Conservation (phyloP, 371 early-diverging fungal genomes). For the Rhizopus delemar region DNA sequence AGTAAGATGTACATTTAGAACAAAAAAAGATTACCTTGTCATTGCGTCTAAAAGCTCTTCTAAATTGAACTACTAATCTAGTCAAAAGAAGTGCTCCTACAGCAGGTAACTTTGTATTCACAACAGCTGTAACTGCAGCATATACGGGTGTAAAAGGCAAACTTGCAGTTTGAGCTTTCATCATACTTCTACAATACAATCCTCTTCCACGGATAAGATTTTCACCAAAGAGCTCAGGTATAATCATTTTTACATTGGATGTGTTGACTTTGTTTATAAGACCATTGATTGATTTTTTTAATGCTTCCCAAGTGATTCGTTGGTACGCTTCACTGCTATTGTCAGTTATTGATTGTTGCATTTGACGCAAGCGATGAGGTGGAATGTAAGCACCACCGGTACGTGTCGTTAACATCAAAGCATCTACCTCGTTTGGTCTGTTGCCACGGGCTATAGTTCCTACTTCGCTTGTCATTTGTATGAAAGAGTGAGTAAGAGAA, state of each 20-base stretch:
- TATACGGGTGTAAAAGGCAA: slow-evolving; percentile 92
- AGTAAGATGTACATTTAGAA: neutral
- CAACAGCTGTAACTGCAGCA: slow-evolving; percentile 84
- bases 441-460: slow-evolving; percentile 17
- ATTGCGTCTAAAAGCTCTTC: slow-evolving; percentile 87
- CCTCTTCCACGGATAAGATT: slow-evolving; percentile 95
- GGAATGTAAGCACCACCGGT: slow-evolving; percentile 91
- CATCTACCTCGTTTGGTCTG: slow-evolving; percentile 29
- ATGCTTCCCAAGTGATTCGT: slow-evolving; percentile 91
- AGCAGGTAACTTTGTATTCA: slow-evolving; percentile 93
- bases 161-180: slow-evolving; percentile 93
- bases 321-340: slow-evolving; percentile 76
- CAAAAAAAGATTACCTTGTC: slow-evolving; percentile 67
- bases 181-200: slow-evolving; percentile 81
- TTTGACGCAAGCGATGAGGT: slow-evolving; percentile 80
- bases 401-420: slow-evolving; percentile 42
- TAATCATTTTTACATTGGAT: slow-evolving; percentile 87
- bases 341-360: slow-evolving; percentile 85
- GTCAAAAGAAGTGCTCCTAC: slow-evolving; percentile 88
- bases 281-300: slow-evolving; percentile 95
- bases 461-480: slow-evolving; percentile 15
- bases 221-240: slow-evolving; percentile 88
- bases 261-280: slow-evolving; percentile 94
- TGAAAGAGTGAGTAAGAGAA: neutral
- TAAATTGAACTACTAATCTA: slow-evolving; percentile 87